Percentiles rank a stretch among this genome's conserved stretches.
These are phyloP conservation scores for Cladosporium velox DNA, from an alignment of 2,329 filamentous ascomycete species.

Conservation along the genomic window DNA sequence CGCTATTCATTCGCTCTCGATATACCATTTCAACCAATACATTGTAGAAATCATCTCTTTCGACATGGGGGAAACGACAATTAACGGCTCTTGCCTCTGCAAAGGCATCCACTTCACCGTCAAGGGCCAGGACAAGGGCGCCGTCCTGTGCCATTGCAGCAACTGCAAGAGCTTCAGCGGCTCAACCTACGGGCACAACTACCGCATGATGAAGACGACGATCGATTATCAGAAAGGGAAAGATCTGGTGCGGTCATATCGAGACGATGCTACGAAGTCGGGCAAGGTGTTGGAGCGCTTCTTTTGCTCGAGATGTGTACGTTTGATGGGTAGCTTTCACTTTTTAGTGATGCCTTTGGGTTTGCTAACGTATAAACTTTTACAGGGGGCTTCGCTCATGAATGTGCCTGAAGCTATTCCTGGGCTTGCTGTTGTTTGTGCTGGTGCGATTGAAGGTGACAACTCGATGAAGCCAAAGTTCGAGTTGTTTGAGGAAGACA, in stretches of 20 bases:
- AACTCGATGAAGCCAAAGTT: conserved; percentile 15
- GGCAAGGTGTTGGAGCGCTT: conserved; percentile 30
- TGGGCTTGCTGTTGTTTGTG: conserved; percentile 8
- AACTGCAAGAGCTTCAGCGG: conserved; percentile 32
- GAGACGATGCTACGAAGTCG: conserved; percentile 31
- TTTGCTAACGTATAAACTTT: neutral
- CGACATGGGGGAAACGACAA: conserved; percentile 3
- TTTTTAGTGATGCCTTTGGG: neutral
- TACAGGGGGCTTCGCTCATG: conserved; percentile 16
- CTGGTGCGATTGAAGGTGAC: conserved; percentile 8
- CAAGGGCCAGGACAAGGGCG: conserved; percentile 33
- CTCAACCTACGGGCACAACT: conserved; percentile 35
- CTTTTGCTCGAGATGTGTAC: conserved; percentile 35
- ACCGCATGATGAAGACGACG: conserved; percentile 32
- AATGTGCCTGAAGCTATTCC: conserved; percentile 8
- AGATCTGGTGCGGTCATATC: conserved; percentile 29
- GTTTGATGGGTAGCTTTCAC: conserved; percentile 11
- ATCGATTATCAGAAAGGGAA: conserved; percentile 31
- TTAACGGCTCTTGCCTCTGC: conserved; percentile 33
- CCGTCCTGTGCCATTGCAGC: conserved; percentile 36
- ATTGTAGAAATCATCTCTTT: neutral
- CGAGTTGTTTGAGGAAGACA: conserved; percentile 21
- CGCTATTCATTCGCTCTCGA: neutral
- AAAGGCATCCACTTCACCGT: conserved; percentile 29
- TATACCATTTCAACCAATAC: neutral